phyloP scores from a whole-genome alignment of 2,329 filamentous ascomycete genomes.

The Alternaria tenuissima region DNA sequence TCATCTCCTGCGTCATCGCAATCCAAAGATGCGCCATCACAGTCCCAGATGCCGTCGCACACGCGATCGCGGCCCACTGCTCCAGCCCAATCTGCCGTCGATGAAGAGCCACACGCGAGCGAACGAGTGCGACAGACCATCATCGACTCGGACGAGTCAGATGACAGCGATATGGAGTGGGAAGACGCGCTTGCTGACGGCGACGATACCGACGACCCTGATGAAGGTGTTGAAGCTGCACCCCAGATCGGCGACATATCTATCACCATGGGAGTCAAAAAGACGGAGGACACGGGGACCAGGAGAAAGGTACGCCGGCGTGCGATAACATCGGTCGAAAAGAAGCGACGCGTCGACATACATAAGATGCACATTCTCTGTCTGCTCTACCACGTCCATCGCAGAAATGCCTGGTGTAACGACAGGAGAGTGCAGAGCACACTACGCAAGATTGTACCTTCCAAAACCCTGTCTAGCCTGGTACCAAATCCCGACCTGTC shows the following conservation, averaged over 20 bases:
- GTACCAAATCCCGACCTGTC: conserved; percentile 72
- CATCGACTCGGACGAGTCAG: conserved; percentile 62
- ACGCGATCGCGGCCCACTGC: conserved; percentile 5
- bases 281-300: conserved; percentile 42
- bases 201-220: conserved; percentile 36
- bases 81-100: neutral
- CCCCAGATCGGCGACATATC: conserved; percentile 52
- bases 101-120: conserved; percentile 22
- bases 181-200: conserved; percentile 59
- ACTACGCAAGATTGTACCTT: conserved; percentile 64
- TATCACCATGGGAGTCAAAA: conserved; percentile 51
- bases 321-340: conserved; percentile 65
- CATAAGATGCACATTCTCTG: conserved; percentile 89
- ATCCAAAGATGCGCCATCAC: conserved; percentile 8
- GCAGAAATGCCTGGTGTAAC: conserved; percentile 90
- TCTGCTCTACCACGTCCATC: conserved; percentile 77
- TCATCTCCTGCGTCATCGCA: conserved; percentile 19
- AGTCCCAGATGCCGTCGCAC: conserved; percentile 12
- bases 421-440: conserved; percentile 70
- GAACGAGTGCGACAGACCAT: conserved; percentile 51
- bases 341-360: conserved; percentile 71
- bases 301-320: conserved; percentile 55
- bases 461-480: conserved; percentile 71
- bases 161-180: conserved; percentile 68
- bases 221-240: conserved; percentile 32